Conservation (phyloP, 169 alveolate species). For the Plasmodium billcollinsi region DNA sequence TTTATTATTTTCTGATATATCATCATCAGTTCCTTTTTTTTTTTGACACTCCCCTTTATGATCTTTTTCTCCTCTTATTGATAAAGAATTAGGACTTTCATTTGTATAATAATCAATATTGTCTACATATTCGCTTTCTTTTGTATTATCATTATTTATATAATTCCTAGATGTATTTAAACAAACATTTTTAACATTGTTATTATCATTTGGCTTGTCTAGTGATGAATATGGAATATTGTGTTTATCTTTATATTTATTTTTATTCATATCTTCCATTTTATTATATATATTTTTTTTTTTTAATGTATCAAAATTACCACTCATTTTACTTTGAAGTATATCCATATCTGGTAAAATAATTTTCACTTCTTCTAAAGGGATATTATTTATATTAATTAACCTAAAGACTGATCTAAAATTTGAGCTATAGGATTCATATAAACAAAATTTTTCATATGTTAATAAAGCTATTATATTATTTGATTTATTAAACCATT, state of each 20-base stretch:
- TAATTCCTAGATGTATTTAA: neutral
- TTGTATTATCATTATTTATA: neutral
- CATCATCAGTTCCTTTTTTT: no score
- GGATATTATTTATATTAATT: constrained; percentile 10
- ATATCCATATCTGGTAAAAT: constrained; percentile 35
- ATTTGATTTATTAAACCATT: constrained; percentile 42
- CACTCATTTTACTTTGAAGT: constrained; percentile 17
- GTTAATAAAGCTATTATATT: constrained; percentile 45
- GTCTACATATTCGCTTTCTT: neutral
- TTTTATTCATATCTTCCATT: neutral
- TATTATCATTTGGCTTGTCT: no score
- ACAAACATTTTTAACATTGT: no score
- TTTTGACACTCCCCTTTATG: no score
- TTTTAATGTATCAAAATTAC: neutral
- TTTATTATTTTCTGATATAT: no score
- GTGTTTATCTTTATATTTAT: neutral
- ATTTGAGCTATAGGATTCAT: neutral
- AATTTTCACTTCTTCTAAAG: constrained; percentile 38
- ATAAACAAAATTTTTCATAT: constrained; percentile 14
- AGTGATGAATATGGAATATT: no score
- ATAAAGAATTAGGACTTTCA: no score
- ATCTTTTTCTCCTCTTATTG: no score
- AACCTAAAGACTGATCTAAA: constrained; percentile 26
- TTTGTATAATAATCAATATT: neutral
- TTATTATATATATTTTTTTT: neutral